Base-by-base conservation (phyloP, 345 rosid genomes). In the Mercurialis annua region DNA sequence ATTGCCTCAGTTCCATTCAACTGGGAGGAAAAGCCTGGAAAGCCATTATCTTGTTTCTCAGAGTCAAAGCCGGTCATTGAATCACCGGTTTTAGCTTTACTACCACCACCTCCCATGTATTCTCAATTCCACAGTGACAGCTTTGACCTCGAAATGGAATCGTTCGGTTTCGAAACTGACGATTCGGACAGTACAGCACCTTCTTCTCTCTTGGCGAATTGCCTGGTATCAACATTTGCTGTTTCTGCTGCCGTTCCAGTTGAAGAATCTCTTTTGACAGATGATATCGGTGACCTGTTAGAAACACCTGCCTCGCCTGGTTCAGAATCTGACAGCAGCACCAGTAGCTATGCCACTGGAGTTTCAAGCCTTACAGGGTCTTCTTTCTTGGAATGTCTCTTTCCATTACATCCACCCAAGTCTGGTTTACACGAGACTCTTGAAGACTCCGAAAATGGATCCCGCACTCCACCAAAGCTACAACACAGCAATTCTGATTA, bases 11-110 rank as follows among this genome's bases (percentile, higher is more conserved):
- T 82, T 77, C 95, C 97, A 5, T 88, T 88, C 66, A 62, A 65
- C n/a, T 90, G 91, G 97, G 97, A 91, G 76, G 90, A 85, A 52
- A 83, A 78, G 66, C 93, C 96, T 0, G 96, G 87, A 31, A 85
- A 73, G 57, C 91, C 92, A 1, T 62, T 87, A 7, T 73, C 85
- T 31, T 9, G 71, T 59, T 81, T 77, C 48, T 44, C 82, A 46
- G 65, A 50, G 66, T 68, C 77, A 34, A 63, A 50, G 66, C 70
- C 77, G 29, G 14, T 62, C 7, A 57, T 27, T 8, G 80, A 59
- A 18, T 54, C 68, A 29, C n/a, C 52, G 38, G 17, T 50, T 24
- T 34, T 69, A 54, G 33, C 69, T 58, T 67, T 75, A 48, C 76
- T 73, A 8, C 77, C 82, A 43, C 77, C 78, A 0, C 88, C 83